Conservation (phyloP, 2,329 filamentous ascomycete genomes). For the Fusarium phyllophilum region DNA sequence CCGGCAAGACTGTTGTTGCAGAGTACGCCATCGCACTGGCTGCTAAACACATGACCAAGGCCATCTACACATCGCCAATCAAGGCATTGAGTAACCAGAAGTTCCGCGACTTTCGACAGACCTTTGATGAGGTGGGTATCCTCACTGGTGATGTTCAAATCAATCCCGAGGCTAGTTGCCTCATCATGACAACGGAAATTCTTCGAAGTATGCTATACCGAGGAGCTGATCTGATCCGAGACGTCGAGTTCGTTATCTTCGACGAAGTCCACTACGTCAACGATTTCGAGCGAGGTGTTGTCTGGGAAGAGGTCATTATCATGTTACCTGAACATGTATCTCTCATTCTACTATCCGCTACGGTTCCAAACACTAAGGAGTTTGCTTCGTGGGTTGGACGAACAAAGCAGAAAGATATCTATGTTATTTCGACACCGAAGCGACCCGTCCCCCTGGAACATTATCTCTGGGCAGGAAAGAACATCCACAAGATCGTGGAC, state of each 20-base stretch:
- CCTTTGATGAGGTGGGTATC: constrained; percentile 96
- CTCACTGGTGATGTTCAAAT: constrained; percentile 98
- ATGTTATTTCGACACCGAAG: constrained; percentile 97
- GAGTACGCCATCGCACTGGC: constrained; percentile 98
- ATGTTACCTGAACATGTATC: constrained; percentile 99
- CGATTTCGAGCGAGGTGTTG: constrained; percentile 92
- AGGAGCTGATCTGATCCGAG: constrained; percentile 92
- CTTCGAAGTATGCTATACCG: constrained; percentile 97
- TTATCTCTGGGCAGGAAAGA: constrained; percentile 94
- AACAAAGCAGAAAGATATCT: constrained; percentile 98
- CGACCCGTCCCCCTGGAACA: constrained; percentile 94
- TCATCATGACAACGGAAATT: constrained; percentile 99
- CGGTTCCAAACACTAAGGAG: constrained; percentile 96
- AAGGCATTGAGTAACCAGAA: constrained; percentile 99
- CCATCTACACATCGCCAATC: constrained; percentile 98
- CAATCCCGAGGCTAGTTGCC: constrained; percentile 93
- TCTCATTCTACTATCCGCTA: constrained; percentile 92
- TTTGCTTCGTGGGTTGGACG: constrained; percentile 98
- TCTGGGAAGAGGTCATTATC: constrained; percentile 99
- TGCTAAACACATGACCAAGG: constrained; percentile 99
- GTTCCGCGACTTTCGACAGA: constrained; percentile 90
- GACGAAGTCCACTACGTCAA: constrained; percentile 99
- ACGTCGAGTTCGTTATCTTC: constrained; percentile 99
- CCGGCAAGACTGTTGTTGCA: constrained; percentile 96
- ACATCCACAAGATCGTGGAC: constrained; percentile 94